phyloP scores from a whole-genome alignment of 2,329 filamentous ascomycete species.

The Aspergillus phoenicis region DNA sequence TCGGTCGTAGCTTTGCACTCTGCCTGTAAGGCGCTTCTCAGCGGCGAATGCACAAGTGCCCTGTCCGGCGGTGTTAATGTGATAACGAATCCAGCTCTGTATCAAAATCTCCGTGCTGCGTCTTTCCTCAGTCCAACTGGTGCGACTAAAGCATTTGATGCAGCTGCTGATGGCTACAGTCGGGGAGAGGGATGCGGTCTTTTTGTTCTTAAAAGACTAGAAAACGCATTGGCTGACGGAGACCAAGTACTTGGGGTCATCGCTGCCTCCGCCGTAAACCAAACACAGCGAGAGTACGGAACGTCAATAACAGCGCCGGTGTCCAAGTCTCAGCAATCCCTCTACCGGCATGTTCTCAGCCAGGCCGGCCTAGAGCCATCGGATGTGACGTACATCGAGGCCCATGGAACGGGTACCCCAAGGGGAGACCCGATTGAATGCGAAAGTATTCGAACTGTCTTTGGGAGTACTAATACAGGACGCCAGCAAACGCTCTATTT shows the following conservation, averaged over 20 bases:
- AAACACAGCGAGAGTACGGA: conserved; percentile 17
- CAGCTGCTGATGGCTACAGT: conserved; percentile 30
- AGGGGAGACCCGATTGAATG: conserved; percentile 27
- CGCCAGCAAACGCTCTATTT: conserved; percentile 17
- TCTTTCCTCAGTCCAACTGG: conserved; percentile 9
- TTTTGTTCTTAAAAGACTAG: conserved; percentile 24
- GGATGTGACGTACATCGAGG: conserved; percentile 22
- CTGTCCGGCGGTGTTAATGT: conserved; percentile 9
- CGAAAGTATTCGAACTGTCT: conserved; percentile 24
- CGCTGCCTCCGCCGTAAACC: conserved; percentile 22
- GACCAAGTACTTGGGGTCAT: conserved; percentile 28
- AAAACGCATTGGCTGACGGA: conserved; percentile 21
- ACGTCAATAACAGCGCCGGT: conserved; percentile 26
- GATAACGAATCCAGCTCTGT: neutral
- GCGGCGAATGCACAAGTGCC: conserved; percentile 7
- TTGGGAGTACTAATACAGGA: conserved; percentile 14
- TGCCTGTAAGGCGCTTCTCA: conserved; percentile 4
- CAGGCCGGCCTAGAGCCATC: conserved; percentile 13
- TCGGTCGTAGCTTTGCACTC: neutral
- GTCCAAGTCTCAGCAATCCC: conserved; percentile 13
- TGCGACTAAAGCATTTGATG: conserved; percentile 11
- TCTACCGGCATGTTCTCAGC: conserved; percentile 18
- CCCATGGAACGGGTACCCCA: conserved; percentile 24
- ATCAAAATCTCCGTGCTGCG: conserved; percentile 9
- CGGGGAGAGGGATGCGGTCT: conserved; percentile 28